Base-by-base conservation (phyloP, 371 early-diverging fungal genomes). In the Mucor mucedo region DNA sequence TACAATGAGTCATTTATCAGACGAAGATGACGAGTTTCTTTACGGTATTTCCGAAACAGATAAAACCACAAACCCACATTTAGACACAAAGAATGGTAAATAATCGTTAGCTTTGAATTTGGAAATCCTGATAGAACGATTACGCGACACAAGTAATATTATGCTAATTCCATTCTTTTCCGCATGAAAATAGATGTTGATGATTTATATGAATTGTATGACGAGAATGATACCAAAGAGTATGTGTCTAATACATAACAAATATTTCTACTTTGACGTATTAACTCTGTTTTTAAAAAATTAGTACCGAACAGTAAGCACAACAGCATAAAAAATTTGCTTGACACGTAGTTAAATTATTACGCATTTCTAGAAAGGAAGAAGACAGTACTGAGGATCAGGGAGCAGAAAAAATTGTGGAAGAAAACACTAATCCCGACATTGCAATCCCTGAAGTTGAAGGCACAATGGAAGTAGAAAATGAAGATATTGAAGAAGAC, bases 1-100 rank as follows among this genome's bases (percentile, higher is more conserved):
- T 21, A 21, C 21, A 21, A 68, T 63, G 63, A 63, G 60, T 40
- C 55, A 68, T 27, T 44, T 63, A 54, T 45, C 60, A 16, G 69
- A 70, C 41, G 70, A 70, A 30, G 70, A 70, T 41, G 70, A 70
- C 28, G 70, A 70, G 55, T 70, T 70, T 45, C 35, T 70, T 21
- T 70, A 70, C 45, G 70, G 70, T 27, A 47, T 50, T 42, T 58
- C 65, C 5, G 70, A 69, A 40, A 32, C 16, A 50, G 61, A 50
- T 11, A 44, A 47, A 38, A 30, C 16, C 9, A 35, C 53, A 52
- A 58, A 55, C 14, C 21, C n/a, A 4, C 53, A 33, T 2, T 50
- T 47, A 16, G 54, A 64, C n/a, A 30, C 40, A 35, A 69, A 61
- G 38, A 59, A 55, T 38, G 58, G 69, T 64, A 48, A 27, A 39